Conservation (phyloP, 768 basidiomycete species). For the Kondoa malvinella region DNA sequence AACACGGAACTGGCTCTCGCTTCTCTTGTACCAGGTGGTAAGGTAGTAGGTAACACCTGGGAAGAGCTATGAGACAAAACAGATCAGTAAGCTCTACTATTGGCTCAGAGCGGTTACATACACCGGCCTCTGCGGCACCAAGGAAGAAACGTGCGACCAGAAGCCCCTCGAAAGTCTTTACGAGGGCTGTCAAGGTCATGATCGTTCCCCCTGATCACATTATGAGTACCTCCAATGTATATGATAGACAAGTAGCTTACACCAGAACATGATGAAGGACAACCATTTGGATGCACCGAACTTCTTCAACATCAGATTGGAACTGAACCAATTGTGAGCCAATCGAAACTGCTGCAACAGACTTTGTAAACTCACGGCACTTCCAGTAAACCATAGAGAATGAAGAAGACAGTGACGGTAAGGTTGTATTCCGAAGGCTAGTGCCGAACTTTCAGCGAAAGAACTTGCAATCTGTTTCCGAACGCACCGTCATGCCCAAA, state of each 20-base stretch:
- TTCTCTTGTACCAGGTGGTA: background rate
- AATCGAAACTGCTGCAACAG: no score
- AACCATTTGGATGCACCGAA: background rate
- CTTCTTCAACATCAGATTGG: background rate
- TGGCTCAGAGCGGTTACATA: background rate
- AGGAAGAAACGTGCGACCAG: background rate
- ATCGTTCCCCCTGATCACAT: background rate
- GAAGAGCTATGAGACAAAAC: background rate
- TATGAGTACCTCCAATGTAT: no score
- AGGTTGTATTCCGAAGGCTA: background rate
- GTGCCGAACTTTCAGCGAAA: background rate
- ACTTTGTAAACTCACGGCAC: no score
- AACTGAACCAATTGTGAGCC: no score
- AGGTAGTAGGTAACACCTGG: background rate
- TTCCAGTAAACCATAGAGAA: background rate
- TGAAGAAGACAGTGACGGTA: background rate
- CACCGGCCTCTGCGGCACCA: background rate
- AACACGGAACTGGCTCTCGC: background rate
- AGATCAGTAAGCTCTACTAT: background rate
- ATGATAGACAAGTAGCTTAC: no score
- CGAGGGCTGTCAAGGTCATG: background rate
- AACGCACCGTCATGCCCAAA: background rate
- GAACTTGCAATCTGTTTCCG: background rate
- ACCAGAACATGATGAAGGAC: background rate
- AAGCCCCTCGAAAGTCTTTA: background rate